Conservation (phyloP, 768 basidiomycete species). For the Dioszegia crocea region DNA sequence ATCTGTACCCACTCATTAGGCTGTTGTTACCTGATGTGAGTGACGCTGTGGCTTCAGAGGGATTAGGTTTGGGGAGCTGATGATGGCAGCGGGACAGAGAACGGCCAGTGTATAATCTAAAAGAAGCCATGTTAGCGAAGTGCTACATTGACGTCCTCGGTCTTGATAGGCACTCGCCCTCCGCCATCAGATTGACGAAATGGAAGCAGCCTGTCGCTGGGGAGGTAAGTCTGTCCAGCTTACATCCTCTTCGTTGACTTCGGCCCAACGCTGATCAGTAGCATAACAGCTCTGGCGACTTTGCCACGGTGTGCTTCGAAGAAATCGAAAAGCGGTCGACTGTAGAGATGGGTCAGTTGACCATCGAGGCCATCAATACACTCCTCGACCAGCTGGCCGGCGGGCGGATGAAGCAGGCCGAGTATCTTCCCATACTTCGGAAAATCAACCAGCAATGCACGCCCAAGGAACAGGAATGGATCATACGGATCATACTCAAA, state of each 20-base stretch:
- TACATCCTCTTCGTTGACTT: not conserved
- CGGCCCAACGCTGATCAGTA: slow-evolving; percentile 1
- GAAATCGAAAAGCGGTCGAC: slow-evolving; percentile 71
- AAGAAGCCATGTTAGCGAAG: slow-evolving; percentile 91
- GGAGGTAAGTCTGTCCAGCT: slow-evolving; percentile 27
- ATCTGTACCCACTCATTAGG: slow-evolving; percentile 83
- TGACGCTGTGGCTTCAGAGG: slow-evolving; percentile 18
- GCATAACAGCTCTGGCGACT: slow-evolving; percentile 64
- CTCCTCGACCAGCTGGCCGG: slow-evolving; percentile 72
- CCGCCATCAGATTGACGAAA: slow-evolving; percentile 74
- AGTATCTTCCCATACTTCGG: slow-evolving; percentile 71
- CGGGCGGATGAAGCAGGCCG: slow-evolving; percentile 60
- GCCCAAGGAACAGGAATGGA: slow-evolving; percentile 87
- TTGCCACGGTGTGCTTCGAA: slow-evolving; percentile 78
- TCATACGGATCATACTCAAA: slow-evolving; percentile 92
- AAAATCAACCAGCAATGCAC: slow-evolving; percentile 63
- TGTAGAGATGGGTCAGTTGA: slow-evolving; percentile 64
- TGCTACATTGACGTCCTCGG: slow-evolving; percentile 86
- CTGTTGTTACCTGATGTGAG: slow-evolving; percentile 80
- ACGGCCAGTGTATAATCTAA: slow-evolving; percentile 84
- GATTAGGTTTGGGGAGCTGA: not conserved
- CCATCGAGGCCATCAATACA: slow-evolving; percentile 78
- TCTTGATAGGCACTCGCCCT: slow-evolving; percentile 70
- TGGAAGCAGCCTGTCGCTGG: slow-evolving; percentile 62
- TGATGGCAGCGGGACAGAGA: slow-evolving; percentile 79